Conservation (phyloP, 371 early-diverging fungal species). For the Paraphysoderma sedebokerense region DNA sequence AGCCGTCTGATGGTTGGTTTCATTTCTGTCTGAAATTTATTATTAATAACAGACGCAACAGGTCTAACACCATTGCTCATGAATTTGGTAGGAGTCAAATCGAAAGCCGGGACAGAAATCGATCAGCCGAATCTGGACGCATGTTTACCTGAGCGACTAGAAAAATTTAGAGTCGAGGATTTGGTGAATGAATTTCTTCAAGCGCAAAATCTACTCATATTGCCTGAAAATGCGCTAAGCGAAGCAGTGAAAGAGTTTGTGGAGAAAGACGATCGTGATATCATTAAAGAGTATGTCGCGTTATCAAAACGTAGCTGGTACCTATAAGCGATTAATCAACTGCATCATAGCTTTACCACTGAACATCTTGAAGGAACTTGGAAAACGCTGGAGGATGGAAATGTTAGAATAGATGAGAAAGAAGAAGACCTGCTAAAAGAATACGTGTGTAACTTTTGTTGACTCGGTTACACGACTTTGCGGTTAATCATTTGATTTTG, state of each 20-base stretch:
- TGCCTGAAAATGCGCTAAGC: constrained; percentile 60
- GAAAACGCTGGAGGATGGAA: not conserved
- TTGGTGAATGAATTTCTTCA: constrained; percentile 52
- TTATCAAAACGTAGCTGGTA: too few species aligned
- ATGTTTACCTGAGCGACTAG: constrained; percentile 37
- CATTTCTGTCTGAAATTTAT: not conserved
- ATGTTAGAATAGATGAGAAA: too few species aligned
- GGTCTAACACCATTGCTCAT: not conserved
- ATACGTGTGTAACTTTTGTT: too few species aligned
- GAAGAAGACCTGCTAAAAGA: too few species aligned
- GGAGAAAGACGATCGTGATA: constrained; percentile 75
- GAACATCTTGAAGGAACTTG: not conserved
- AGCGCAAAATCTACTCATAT: constrained; percentile 27
- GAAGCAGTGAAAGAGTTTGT: constrained; percentile 64
- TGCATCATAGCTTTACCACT: not conserved
- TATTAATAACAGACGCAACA: not conserved
- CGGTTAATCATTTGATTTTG: too few species aligned
- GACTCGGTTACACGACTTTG: too few species aligned
- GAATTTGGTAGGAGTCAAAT: not conserved
- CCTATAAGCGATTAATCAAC: not conserved
- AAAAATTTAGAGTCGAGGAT: constrained; percentile 50
- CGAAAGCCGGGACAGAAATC: too few species aligned
- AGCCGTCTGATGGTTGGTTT: not conserved
- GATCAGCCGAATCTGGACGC: constrained; percentile 1
- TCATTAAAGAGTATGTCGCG: constrained; percentile 29